A percentile compares a stretch with the other conserved stretches of the same genome.
Evolutionary conservation across 1,284 basidiomycete species (phyloP).

Genomic region (Takashimella tepidaria): DNA sequence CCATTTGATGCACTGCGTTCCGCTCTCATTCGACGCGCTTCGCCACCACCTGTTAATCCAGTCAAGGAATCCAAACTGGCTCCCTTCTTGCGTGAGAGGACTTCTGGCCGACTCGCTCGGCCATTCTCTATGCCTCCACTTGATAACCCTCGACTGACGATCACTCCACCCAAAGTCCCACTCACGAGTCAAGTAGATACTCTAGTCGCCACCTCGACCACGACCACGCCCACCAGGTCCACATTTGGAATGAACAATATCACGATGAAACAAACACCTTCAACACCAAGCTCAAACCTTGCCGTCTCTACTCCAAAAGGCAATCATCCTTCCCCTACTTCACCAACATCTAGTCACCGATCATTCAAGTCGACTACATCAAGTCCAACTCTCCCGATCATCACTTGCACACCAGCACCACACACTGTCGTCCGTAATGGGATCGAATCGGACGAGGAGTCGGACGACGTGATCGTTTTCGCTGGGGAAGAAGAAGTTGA

Average conservation of each 20-base stretch:
- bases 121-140: constrained; percentile 33
- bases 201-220: not conserved
- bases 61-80: constrained; percentile 30
- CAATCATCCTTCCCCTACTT: constrained; percentile 15
- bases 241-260: not conserved
- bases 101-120: constrained; percentile 31
- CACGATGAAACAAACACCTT: not conserved
- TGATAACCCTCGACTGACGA: not conserved
- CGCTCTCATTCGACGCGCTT: constrained; percentile 1
- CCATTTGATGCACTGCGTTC: constrained; percentile 9
- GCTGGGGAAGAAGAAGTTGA: constrained; percentile 10
- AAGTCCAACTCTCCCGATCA: constrained; percentile 36
- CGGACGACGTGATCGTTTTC: constrained; percentile 21
- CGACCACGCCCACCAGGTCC: not conserved
- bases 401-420: constrained; percentile 44
- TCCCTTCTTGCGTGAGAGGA: constrained; percentile 39
- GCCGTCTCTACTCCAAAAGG: not conserved
- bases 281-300: too few species aligned
- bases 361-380: constrained; percentile 17
- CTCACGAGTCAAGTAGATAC: not conserved
- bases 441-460: constrained; percentile 40
- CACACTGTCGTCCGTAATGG: constrained; percentile 21
- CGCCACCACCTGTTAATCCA: constrained; percentile 11
- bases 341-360: constrained; percentile 23
- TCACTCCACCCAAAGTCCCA: constrained; percentile 7